Conservation (phyloP, 2,329 filamentous ascomycete genomes). For the Neurospora sp. region DNA sequence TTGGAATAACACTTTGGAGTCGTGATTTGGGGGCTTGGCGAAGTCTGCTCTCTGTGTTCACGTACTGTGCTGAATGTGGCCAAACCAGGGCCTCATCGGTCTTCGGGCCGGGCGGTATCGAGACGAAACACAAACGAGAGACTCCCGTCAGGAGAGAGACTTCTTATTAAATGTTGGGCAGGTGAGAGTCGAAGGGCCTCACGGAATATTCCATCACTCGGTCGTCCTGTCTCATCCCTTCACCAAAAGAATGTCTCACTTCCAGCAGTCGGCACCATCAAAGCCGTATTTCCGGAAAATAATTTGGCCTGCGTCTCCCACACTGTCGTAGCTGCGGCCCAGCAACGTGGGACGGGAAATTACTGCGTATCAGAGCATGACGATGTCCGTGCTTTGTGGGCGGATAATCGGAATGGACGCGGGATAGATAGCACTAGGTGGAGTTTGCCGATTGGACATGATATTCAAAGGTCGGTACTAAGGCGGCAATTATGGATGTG, state of each 20-base stretch:
- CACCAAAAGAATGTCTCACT: background rate
- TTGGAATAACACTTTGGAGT: constrained; percentile 32
- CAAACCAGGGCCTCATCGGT: background rate
- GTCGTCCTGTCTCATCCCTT: background rate
- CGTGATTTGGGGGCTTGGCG: background rate
- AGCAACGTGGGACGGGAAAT: background rate
- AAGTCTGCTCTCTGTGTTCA: background rate
- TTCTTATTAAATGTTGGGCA: background rate
- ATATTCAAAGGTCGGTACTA: background rate
- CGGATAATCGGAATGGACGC: background rate
- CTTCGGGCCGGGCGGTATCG: background rate
- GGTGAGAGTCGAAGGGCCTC: background rate
- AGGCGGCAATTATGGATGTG: background rate
- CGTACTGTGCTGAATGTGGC: background rate
- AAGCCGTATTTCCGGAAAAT: background rate
- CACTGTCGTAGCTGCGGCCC: background rate
- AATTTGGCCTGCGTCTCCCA: background rate
- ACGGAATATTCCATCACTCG: background rate
- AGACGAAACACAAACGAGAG: background rate
- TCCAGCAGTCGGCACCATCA: background rate
- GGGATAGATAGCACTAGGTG: background rate
- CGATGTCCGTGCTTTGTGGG: background rate
- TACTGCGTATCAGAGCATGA: background rate
- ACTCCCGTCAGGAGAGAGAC: background rate
- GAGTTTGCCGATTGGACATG: background rate